Evolutionary conservation across 805 yeast genomes (phyloP).

Genomic region (Kodamaea laetipori): DNA sequence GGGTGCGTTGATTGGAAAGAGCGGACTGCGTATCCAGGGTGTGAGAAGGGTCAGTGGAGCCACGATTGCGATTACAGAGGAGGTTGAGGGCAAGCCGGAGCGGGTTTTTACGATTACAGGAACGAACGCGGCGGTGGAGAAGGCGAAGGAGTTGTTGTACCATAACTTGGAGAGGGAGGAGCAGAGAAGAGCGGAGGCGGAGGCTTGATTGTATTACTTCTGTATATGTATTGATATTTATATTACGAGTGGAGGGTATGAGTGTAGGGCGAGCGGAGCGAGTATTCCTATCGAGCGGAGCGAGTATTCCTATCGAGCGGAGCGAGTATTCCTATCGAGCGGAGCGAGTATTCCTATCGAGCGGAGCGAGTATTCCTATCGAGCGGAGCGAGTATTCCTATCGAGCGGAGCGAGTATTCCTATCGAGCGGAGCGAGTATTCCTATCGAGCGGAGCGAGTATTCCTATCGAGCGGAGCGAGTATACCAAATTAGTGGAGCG

Average conservation of each 20-base stretch:
- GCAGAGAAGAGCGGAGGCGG: constrained; percentile 38
- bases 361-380: no score
- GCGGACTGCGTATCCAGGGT: constrained; percentile 84
- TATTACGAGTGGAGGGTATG: no score
- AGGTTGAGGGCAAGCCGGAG: constrained; percentile 61
- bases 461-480: no score
- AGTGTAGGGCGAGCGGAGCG: not conserved
- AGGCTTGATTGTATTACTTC: constrained; percentile 7
- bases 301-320: no score
- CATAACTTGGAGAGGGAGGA: constrained; percentile 61
- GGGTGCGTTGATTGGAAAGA: constrained; percentile 86
- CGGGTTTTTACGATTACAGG: constrained; percentile 76
- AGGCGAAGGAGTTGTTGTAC: constrained; percentile 58
- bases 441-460: no score
- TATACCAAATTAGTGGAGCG: no score
- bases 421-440: no score
- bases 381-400: no score
- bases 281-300: no score
- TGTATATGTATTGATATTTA: constrained; percentile 9
- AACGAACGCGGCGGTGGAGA: constrained; percentile 52
- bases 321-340: no score
- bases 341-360: no score
- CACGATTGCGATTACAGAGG: constrained; percentile 72
- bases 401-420: no score
- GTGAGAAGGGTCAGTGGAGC: constrained; percentile 80